These are phyloP conservation scores for Russula compacta DNA, from an alignment of 768 basidiomycete genomes.

Conservation along the genomic window DNA sequence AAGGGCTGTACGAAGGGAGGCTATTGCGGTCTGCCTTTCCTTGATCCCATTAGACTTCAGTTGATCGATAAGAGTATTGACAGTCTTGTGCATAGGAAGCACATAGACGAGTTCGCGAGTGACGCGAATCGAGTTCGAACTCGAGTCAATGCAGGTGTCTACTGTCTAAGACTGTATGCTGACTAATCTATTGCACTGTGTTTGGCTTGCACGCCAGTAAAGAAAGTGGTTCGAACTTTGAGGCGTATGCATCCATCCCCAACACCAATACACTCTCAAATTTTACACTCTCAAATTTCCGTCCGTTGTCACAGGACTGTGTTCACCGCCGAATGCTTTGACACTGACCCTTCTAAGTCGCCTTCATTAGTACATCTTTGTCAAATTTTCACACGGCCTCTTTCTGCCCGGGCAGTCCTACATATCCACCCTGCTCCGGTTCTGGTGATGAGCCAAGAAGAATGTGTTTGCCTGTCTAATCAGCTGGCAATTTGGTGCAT, in stretches of 20 bases:
- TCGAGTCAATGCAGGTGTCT: background rate
- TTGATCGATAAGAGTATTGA: slow-evolving; percentile 41
- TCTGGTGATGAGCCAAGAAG: slow-evolving; percentile 22
- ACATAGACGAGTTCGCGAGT: slow-evolving; percentile 1
- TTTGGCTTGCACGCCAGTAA: background rate
- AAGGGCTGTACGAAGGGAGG: slow-evolving; percentile 43
- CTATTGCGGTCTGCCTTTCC: slow-evolving; percentile 58
- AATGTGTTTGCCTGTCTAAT: slow-evolving; percentile 13
- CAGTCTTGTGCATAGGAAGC: slow-evolving; percentile 29
- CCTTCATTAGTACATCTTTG: too few relatives aligned
- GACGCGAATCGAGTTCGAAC: background rate
- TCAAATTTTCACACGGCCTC: slow-evolving; percentile 14
- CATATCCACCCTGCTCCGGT: slow-evolving; percentile 21
- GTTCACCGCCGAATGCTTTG: too few relatives aligned
- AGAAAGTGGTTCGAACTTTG: too few relatives aligned
- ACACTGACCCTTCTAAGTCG: too few relatives aligned
- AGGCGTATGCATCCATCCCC: too few relatives aligned
- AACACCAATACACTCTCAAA: too few relatives aligned
- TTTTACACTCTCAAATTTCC: too few relatives aligned
- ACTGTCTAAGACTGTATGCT: background rate
- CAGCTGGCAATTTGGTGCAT: slow-evolving; percentile 16
- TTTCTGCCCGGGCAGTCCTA: slow-evolving; percentile 23
- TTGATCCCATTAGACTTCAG: slow-evolving; percentile 57
- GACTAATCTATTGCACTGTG: slow-evolving; percentile 7
- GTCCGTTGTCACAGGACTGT: too few relatives aligned